These are phyloP conservation scores for Polychytrium aggregatum DNA, from an alignment of 192 early-diverging fungal species.

Conservation along the genomic window DNA sequence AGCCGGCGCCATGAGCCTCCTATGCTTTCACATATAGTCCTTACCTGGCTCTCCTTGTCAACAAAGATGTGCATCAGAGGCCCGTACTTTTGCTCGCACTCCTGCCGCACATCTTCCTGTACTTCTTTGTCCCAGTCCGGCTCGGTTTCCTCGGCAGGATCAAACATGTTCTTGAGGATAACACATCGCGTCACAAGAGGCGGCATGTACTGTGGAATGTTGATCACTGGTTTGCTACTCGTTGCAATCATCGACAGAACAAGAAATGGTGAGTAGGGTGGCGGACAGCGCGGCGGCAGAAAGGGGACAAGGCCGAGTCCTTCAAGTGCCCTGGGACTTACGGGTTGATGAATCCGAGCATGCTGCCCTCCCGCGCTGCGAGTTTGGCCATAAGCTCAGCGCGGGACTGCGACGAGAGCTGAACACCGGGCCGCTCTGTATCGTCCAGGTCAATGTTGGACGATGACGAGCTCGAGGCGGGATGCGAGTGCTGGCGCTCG, in stretches of 20 bases:
- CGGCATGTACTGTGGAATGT: no score
- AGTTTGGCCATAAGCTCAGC: conserved; percentile 76
- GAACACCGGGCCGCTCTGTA: conserved; percentile 44
- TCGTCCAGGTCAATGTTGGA: conserved; percentile 22
- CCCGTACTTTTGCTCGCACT: conserved; percentile 73
- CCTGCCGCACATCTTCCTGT: conserved; percentile 70
- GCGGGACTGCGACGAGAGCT: conserved; percentile 56
- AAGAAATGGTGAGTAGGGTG: no score
- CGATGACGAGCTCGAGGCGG: neutral
- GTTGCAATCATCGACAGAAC: no score
- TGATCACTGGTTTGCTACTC: no score
- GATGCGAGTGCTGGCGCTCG: conserved; percentile 32
- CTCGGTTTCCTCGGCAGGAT: conserved; percentile 70
- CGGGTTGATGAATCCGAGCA: conserved; percentile 31
- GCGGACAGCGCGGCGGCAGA: no score
- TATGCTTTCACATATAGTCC: neutral
- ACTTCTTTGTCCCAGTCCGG: conserved; percentile 75
- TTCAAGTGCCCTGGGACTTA: no score
- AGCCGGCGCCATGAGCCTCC: no score
- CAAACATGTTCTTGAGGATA: conserved; percentile 79
- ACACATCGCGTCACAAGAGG: conserved; percentile 47
- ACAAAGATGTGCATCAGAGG: conserved; percentile 63
- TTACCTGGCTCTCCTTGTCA: conserved; percentile 31
- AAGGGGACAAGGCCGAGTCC: no score
- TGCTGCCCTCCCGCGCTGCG: no score